These are phyloP conservation scores for Hymenoscyphus linearis DNA, from an alignment of 2,329 filamentous ascomycete genomes.

Conservation along the genomic window DNA sequence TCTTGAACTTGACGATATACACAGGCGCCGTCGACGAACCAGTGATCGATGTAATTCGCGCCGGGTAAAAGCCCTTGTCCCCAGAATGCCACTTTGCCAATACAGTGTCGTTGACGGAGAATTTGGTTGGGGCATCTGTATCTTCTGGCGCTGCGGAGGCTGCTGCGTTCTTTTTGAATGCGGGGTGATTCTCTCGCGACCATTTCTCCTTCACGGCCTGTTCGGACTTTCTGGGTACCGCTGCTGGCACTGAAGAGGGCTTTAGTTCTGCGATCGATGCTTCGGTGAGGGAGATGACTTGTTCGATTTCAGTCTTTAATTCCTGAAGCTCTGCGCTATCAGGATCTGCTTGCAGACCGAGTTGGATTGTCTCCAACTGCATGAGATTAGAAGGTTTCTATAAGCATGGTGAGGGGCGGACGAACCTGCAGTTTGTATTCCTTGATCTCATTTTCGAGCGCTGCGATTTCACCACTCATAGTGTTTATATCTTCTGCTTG, in stretches of 20 bases:
- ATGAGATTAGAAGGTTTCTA: conserved; percentile 12
- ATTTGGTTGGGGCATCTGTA: conserved; percentile 48
- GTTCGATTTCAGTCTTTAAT: conserved; percentile 75
- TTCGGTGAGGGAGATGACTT: conserved; percentile 74
- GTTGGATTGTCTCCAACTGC: conserved; percentile 72
- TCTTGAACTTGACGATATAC: conserved; percentile 93
- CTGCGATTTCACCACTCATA: conserved; percentile 26
- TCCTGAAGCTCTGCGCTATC: conserved; percentile 72
- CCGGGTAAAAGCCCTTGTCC: conserved; percentile 86
- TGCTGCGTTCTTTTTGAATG: conserved; percentile 58
- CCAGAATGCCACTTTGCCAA: conserved; percentile 87
- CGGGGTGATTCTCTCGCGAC: conserved; percentile 75
- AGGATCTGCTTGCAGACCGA: conserved; percentile 73
- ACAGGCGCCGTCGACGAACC: conserved; percentile 87
- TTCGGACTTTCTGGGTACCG: conserved; percentile 38
- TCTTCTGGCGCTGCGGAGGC: conserved; percentile 42
- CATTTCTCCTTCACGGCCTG: conserved; percentile 64
- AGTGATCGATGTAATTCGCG: conserved; percentile 87
- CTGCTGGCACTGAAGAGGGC: conserved; percentile 42
- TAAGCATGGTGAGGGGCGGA: background rate
- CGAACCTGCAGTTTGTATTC: conserved; percentile 55
- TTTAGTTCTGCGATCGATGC: conserved; percentile 77
- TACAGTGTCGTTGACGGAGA: conserved; percentile 84
- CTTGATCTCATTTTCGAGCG: conserved; percentile 44
- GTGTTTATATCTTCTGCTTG: background rate